Conservation (phyloP, 139 green algal species). For the Chlorella sp. region DNA sequence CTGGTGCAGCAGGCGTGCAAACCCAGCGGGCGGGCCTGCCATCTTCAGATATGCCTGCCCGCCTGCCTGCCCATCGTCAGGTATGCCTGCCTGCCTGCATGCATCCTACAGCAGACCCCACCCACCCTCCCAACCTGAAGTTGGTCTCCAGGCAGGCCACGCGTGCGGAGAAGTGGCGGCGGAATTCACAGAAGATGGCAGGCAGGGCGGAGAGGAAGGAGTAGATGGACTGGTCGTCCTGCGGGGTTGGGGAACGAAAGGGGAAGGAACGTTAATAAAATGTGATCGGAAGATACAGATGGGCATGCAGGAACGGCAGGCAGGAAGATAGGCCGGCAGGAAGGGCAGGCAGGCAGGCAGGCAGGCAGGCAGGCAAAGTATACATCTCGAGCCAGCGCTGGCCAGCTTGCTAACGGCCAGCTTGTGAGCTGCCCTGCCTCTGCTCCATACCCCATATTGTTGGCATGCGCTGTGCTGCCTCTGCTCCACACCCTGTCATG, state of each 20-base stretch:
- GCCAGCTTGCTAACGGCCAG: background rate
- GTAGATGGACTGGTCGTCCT: conserved; percentile 32
- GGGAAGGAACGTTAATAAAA: too few species aligned
- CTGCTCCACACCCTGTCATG: too few species aligned
- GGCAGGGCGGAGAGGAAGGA: conserved; percentile 7
- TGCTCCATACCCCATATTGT: too few species aligned
- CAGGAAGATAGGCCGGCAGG: too few species aligned
- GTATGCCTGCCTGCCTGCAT: background rate
- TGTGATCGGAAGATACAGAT: too few species aligned
- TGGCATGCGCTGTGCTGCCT: too few species aligned
- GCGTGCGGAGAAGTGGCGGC: background rate
- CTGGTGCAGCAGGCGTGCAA: too few species aligned
- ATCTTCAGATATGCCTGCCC: background rate
- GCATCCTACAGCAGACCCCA: background rate
- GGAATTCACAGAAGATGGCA: background rate
- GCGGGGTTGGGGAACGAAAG: background rate
- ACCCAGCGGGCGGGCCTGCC: too few species aligned
- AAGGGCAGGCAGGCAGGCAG: background rate
- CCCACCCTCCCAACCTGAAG: background rate
- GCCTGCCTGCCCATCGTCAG: background rate
- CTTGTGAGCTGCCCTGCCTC: background rate
- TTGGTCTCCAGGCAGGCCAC: conserved; percentile 21
- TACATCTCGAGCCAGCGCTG: background rate
- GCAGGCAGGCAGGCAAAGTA: background rate
- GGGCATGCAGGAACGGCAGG: too few species aligned